These are phyloP conservation scores for Sporothrix inflata DNA, from an alignment of 2,329 filamentous ascomycete species.

Conservation along the genomic window DNA sequence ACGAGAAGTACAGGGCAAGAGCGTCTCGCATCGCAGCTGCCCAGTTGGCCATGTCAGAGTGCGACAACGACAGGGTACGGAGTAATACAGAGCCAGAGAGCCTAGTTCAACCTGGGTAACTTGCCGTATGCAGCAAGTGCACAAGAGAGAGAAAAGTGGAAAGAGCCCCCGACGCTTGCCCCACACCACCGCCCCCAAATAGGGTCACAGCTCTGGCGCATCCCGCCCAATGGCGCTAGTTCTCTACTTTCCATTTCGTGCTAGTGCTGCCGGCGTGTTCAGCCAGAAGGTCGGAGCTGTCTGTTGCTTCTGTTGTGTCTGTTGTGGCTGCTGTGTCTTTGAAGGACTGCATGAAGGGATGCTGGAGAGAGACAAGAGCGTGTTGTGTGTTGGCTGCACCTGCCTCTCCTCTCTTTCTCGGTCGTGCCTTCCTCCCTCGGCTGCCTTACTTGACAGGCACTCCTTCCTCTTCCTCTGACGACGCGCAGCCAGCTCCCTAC, in stretches of 20 bases:
- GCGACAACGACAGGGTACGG: background rate
- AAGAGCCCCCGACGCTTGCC: conserved; percentile 1
- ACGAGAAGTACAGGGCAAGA: background rate
- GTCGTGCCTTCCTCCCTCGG: background rate
- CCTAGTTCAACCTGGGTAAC: conserved; percentile 21
- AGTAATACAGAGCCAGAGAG: no score
- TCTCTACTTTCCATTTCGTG: conserved; percentile 9
- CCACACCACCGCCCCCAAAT: conserved; percentile 15
- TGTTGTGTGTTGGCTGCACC: conserved; percentile 1
- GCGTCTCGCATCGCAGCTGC: background rate
- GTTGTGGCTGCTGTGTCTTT: background rate
- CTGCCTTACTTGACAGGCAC: background rate
- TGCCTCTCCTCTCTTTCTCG: background rate
- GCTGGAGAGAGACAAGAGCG: background rate
- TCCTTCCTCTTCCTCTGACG: background rate
- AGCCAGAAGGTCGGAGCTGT: conserved; percentile 8
- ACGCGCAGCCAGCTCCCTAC: background rate
- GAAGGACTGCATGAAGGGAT: background rate
- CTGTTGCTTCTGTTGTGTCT: conserved; percentile 8
- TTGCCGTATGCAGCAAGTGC: conserved; percentile 13
- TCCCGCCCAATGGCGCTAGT: conserved; percentile 12
- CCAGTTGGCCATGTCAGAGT: background rate
- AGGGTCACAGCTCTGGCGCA: conserved; percentile 19
- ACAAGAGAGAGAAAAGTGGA: background rate
- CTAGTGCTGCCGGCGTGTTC: conserved; percentile 18